Conservation (phyloP, 2,329 filamentous ascomycete species). For the Boeremia lycopersici region DNA sequence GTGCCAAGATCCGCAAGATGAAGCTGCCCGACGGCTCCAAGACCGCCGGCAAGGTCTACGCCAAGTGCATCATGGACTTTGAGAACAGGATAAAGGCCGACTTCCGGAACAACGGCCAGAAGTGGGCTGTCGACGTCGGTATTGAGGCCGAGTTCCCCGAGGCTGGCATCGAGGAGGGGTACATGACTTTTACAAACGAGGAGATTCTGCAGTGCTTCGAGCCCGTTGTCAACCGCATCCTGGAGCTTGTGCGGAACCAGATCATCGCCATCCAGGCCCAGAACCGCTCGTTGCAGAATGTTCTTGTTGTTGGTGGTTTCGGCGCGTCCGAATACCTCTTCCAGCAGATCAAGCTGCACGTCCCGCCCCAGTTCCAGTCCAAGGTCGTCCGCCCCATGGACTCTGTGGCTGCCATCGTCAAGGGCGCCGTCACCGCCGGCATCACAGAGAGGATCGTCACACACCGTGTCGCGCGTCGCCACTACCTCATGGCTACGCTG, state of each 20-base stretch:
- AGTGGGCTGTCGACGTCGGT: conserved; percentile 98
- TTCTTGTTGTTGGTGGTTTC: conserved; percentile 96
- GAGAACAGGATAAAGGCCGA: conserved; percentile 99
- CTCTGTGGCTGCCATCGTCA: conserved; percentile 97
- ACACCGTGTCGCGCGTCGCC: conserved; percentile 92
- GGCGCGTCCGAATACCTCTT: conserved; percentile 98
- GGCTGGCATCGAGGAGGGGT: conserved; percentile 96
- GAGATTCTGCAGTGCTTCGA: conserved; percentile 99
- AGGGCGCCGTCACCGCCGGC: conserved; percentile 95
- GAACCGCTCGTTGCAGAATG: conserved; percentile 92
- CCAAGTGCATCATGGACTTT: conserved; percentile 99
- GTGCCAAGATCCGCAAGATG: conserved; percentile 99
- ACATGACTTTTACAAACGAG: conserved; percentile 99
- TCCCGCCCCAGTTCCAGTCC: conserved; percentile 96
- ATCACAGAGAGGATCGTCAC: conserved; percentile 97
- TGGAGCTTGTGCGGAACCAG: conserved; percentile 95
- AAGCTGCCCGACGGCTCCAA: conserved; percentile 96
- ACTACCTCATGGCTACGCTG: conserved; percentile 98
- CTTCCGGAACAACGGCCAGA: conserved; percentile 98
- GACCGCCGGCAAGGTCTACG: conserved; percentile 96
- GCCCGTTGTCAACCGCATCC: conserved; percentile 94
- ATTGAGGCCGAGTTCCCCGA: conserved; percentile 98
- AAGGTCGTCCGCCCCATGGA: conserved; percentile 99
- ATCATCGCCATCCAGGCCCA: conserved; percentile 99
- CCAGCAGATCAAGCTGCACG: conserved; percentile 98